Evolutionary conservation across 148 eudicot species (phyloP), one percentile per base, ranked within the genome.

Genomic region (Vaccinium darrowii): DNA sequence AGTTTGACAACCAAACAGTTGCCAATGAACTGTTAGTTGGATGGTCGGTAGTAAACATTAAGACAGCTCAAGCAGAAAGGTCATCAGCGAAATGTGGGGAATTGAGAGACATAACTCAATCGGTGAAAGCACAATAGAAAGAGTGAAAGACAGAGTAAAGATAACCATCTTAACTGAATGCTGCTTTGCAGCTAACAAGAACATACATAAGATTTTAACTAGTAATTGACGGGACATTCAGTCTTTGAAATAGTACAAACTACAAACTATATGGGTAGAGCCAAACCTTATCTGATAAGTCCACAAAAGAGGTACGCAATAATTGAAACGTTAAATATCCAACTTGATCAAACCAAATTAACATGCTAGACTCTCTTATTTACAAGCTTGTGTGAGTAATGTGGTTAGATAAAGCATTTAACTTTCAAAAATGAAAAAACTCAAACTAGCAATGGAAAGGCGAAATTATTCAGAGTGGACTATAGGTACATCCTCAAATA

Each of bases 221-320:
- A 27, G 36, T 15, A 67, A 12, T 11, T 11, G 73, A 67, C 73
- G 25, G 7, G 36, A 1, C 13, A 65, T 67, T 3, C 1, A 1
- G 36, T 67, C 16, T 67, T 67, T 25, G 15, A 67, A 25, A 67
- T 10, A 67, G 36, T 27, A 67, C 33, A 67, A 23, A 14, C 16
- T 27, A 67, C 33, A 67, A 23, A 14, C 16, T n/a, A 23, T 3
- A 0, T 67, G 36, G 36, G 33, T 67, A 67, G 49, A 72, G 49
- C 21, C 76, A 72, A 72, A 72, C 76, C 76, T 47, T 30, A 72
- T 72, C 10, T 72, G 19, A 72, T 36, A 19, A 72, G 76, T 72
- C 19, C 21, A 72, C 19, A 47, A 30, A 33, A 15, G 15, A 72
- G 76, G 43, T 30, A 72, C 6, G 19, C 39, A 30, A 12, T 25